Conservation (phyloP, 495 filamentous ascomycete species). For the Parathielavia hyrcaniae region DNA sequence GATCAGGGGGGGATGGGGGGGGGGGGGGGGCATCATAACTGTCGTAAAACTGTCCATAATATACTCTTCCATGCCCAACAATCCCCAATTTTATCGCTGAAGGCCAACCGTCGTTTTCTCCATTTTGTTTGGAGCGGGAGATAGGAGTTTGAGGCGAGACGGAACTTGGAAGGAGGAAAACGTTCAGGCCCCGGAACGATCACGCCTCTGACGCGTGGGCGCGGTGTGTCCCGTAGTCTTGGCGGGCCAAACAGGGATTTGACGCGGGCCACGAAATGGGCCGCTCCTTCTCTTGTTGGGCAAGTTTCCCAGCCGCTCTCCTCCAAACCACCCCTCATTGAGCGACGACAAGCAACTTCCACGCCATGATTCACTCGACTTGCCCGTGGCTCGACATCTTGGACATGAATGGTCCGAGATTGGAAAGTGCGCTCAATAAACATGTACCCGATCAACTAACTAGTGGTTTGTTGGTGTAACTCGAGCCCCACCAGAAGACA, state of each 20-base stretch:
- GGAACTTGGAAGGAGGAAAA: too few relatives aligned
- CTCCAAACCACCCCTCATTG: not conserved
- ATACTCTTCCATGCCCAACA: too few relatives aligned
- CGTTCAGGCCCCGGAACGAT: too few relatives aligned
- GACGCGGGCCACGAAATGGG: not conserved
- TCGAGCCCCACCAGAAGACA: not conserved
- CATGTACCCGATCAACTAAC: not conserved
- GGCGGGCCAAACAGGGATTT: not conserved
- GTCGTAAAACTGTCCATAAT: too few relatives aligned
- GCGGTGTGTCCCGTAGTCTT: not conserved
- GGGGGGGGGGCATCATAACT: too few relatives aligned
- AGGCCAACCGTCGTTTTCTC: too few relatives aligned
- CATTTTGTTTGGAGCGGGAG: too few relatives aligned
- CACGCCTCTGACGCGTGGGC: not conserved
- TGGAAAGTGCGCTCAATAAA: not conserved
- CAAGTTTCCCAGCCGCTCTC: not conserved
- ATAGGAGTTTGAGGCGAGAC: too few relatives aligned
- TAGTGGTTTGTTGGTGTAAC: not conserved
- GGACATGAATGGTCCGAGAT: not conserved
- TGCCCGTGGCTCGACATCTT: not conserved
- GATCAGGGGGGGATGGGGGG: too few relatives aligned
- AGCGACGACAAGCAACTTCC: not conserved
- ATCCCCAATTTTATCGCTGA: too few relatives aligned
- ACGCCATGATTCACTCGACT: slow-evolving; percentile 4
- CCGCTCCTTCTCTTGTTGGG: slow-evolving; percentile 1